phyloP scores from a whole-genome alignment of 257 asterid genomes.

The Primulina huaijiensis region DNA sequence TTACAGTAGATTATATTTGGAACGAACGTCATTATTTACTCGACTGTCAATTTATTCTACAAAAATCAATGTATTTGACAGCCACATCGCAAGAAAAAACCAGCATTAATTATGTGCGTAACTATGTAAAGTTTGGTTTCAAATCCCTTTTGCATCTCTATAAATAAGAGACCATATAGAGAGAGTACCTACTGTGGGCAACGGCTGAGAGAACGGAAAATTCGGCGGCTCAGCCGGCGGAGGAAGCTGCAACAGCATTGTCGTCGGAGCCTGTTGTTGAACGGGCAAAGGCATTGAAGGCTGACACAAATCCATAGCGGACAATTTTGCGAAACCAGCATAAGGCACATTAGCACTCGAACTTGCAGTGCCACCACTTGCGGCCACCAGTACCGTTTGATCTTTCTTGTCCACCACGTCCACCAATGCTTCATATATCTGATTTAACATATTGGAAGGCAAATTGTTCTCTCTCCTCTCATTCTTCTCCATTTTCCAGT shows the following conservation, averaged over 20 bases:
- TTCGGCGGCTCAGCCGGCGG: constrained; percentile 32
- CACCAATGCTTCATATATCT: constrained; percentile 68
- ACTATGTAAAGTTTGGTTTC: no score
- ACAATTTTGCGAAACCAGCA: constrained; percentile 5
- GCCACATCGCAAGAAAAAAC: no score
- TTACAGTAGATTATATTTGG: no score
- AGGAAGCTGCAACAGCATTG: constrained; percentile 29
- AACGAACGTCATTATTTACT: no score
- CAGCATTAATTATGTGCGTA: no score
- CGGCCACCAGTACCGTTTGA: constrained; percentile 15
- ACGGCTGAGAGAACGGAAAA: constrained; percentile 41
- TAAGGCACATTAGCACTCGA: neutral
- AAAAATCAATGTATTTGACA: no score
- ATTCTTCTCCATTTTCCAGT: constrained; percentile 78
- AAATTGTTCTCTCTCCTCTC: constrained; percentile 66
- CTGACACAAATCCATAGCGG: neutral
- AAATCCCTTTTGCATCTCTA: neutral
- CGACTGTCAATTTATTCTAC: no score
- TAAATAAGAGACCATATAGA: constrained; percentile 7
- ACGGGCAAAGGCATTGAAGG: constrained; percentile 23
- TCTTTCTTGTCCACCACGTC: constrained; percentile 63
- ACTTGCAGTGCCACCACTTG: constrained; percentile 11
- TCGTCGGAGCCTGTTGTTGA: constrained; percentile 34
- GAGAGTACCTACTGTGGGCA: constrained; percentile 63
- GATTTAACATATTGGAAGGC: constrained; percentile 82